Base-by-base conservation (phyloP, 768 basidiomycete species). In the Serendipita vermifera region DNA sequence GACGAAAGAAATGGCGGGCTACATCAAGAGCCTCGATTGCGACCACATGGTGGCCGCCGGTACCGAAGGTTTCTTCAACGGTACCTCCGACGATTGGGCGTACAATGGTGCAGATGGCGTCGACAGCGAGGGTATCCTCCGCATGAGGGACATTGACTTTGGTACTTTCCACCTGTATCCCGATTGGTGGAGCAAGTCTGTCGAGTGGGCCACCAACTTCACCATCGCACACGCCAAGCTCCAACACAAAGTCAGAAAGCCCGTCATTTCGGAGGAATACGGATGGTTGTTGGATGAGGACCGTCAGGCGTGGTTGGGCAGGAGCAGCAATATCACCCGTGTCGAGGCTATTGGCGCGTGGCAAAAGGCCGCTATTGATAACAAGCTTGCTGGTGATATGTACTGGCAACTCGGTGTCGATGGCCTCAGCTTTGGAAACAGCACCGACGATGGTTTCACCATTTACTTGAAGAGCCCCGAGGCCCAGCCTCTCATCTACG, bases 41-140 rank as follows among this genome's bases (percentile, higher is more conserved):
- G 27, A 55, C 40, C 62, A 63, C 54, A 20, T 63, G 38, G 61
- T 63, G n/a, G 46, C 59, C 29, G 41, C 57, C 20, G 62, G 62
- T 5, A 57, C 56, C 54, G 62, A 63, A 55, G 61, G 61, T 6
- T 59, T 59, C 58, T 62, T 61, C 60, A 60, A 56, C 39, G 55
- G 54, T 5, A 38, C 22, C 3, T 20, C 38, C 1, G 56, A 46
- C 6, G 55, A 57, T 26, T 59, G 57, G 57, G 57, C 46, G 2
- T 59, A 59, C 40, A 59, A 57, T 35, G 59, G 59, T 14, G 24
- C 54, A 17, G 59, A 60, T 29, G 59, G 59, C 31, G 41, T 56
- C 54, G 59, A 60, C 32, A 60, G 36, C 33, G 54, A 60, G 31
- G 58, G 38, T 14, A 32, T 56, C 54, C 24, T 55, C 15, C 35